Base-by-base conservation (phyloP, 108 stramenopile species). In the Nitzschia palea region DNA sequence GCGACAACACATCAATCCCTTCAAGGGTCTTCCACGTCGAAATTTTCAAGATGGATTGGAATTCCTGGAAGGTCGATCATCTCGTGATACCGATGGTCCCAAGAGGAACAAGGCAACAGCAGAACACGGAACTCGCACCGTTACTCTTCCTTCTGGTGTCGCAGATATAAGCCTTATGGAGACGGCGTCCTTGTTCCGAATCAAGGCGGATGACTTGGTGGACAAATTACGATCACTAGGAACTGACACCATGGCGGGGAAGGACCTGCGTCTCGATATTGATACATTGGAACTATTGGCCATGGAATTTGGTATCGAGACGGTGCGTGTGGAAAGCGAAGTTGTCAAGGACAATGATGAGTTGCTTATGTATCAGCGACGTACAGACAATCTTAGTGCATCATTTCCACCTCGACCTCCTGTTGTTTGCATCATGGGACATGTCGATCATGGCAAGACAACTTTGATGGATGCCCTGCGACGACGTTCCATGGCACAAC, bases 371-470 rank as follows among this genome's bases (percentile, higher is more conserved):
- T 29, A 55, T 36, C 75, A 81, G 35, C 73, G 81, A 37, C 29
- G 60, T 25, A 64, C 63, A 3, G 63, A 65, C 15, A 63, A 65
- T 58, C 28, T 25, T 27, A 65, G 26, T 48, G 31, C 28, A n/a
- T 20, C 55, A 8, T 76, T 70, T 3, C 80, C 80, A 29, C 54
- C 74, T n/a, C 65, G 84, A 53, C 74, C 84, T 35, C 84, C 84
- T 25, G 80, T 85, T 10, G 84, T 85, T 2, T 71, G 68, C 34
- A 78, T 83, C 44, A 83, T 95, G 67, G 95, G 91, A 12, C 93
- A 96, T 71, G 90, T 98, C 59, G 98, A 98, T 75, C 98, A 98
- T 72, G 98, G 98, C 32, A 98, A 98, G 85, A 97, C 98, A 17
- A 98, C 98, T 0, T 76, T 98, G 23, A 97, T 98, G 57, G 98